phyloP scores from a whole-genome alignment of 2,329 filamentous ascomycete genomes.

The Chaetoscypha palmicola region DNA sequence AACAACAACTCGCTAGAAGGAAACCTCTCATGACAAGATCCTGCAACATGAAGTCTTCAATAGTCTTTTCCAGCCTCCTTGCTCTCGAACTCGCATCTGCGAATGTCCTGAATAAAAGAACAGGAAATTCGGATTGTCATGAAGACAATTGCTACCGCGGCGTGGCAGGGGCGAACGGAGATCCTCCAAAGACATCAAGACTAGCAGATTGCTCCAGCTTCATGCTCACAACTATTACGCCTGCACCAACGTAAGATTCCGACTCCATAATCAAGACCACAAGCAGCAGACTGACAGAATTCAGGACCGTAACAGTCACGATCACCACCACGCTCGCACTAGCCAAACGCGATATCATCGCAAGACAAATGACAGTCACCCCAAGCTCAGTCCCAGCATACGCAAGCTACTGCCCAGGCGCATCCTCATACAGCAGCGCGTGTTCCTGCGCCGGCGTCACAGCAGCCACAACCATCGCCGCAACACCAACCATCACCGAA shows the following conservation, averaged over 20 bases:
- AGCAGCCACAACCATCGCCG: neutral
- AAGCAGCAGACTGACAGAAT: neutral
- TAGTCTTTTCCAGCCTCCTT: too few relatives aligned
- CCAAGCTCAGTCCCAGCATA: neutral
- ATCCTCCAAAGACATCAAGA: neutral
- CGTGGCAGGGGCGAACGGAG: neutral
- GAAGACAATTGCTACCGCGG: neutral
- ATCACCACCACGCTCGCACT: neutral
- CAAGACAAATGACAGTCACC: neutral
- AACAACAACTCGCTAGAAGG: too few relatives aligned
- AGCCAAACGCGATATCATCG: neutral
- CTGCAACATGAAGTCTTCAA: too few relatives aligned
- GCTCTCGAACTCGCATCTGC: too few relatives aligned
- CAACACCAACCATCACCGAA: neutral
- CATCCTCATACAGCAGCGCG: neutral
- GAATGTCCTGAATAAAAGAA: too few relatives aligned
- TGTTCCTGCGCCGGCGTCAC: neutral
- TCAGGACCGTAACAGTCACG: neutral
- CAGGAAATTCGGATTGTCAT: too few relatives aligned
- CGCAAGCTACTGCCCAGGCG: neutral
- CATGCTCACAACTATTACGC: neutral
- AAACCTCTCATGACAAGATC: too few relatives aligned
- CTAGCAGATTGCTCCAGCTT: neutral
- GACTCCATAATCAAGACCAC: neutral
- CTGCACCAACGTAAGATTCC: neutral